Conservation (phyloP, 2,329 filamentous ascomycete genomes). For the Aspergillus spinulosporus region DNA sequence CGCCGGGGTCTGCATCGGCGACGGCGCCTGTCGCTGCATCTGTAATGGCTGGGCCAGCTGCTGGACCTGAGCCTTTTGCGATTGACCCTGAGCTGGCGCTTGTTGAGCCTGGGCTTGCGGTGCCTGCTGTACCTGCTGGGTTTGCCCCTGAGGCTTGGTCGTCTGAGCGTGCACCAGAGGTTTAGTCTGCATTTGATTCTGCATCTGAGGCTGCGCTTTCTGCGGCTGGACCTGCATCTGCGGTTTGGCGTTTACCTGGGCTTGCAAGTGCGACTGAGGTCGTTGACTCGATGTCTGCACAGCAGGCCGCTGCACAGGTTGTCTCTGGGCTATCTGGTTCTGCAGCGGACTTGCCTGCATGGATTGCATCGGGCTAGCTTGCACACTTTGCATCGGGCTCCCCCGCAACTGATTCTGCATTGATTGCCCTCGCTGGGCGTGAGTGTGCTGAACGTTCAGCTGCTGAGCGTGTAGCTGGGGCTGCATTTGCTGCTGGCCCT, state of each 20-base stretch:
- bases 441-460: constrained; percentile 12
- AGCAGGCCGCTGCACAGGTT: constrained; percentile 19
- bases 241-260: constrained; percentile 20
- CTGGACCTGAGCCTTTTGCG: constrained; percentile 1
- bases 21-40: neutral
- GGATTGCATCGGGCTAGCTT: constrained; percentile 1
- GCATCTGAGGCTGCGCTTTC: constrained; percentile 11
- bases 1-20: neutral
- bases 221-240: constrained; percentile 17
- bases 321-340: constrained; percentile 15
- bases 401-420: constrained; percentile 11
- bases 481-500: neutral
- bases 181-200: constrained; percentile 24
- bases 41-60: constrained; percentile 11
- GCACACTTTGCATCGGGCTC: neutral
- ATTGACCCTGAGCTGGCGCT: neutral
- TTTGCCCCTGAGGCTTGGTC: constrained; percentile 12
- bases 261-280: constrained; percentile 19
- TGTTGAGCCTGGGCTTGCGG: neutral
- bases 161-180: constrained; percentile 25
- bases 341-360: constrained; percentile 2
- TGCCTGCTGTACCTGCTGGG: constrained; percentile 4
- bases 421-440: constrained; percentile 13
- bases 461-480: neutral
- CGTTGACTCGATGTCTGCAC: constrained; percentile 9